These are phyloP conservation scores for Annulohypoxylon bovei DNA, from an alignment of 495 filamentous ascomycete genomes.

Conservation along the genomic window DNA sequence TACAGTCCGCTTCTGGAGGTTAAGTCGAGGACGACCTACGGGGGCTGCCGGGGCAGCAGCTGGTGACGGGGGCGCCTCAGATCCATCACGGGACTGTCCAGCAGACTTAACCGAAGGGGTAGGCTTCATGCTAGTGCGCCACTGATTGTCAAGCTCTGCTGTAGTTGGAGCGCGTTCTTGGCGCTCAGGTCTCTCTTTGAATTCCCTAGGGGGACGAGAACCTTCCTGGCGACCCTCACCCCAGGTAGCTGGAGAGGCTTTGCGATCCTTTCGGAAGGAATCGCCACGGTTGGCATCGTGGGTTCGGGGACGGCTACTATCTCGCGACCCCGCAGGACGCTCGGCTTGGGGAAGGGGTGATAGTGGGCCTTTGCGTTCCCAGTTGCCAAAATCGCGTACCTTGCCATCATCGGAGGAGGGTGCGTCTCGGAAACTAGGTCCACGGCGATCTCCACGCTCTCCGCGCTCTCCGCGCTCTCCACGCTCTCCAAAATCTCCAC, in stretches of 20 bases:
- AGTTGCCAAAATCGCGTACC: slow-evolving; percentile 86
- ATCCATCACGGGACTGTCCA: slow-evolving; percentile 59
- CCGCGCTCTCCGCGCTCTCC: slow-evolving; percentile 58
- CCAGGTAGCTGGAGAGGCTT: slow-evolving; percentile 79
- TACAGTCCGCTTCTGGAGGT: slow-evolving; percentile 88
- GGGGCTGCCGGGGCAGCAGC: slow-evolving; percentile 61
- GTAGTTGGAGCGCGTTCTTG: slow-evolving; percentile 80
- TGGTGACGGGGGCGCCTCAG: slow-evolving; percentile 77
- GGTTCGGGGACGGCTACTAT: slow-evolving; percentile 74
- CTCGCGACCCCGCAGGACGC: slow-evolving; percentile 63
- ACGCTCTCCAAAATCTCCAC: slow-evolving; percentile 58
- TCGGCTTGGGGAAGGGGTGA: slow-evolving; percentile 71
- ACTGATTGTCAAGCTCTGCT: slow-evolving; percentile 86
- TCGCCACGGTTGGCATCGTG: slow-evolving; percentile 66
- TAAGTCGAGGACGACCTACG: slow-evolving; percentile 75
- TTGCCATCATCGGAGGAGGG: slow-evolving; percentile 74
- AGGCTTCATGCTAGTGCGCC: slow-evolving; percentile 83
- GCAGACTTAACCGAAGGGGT: slow-evolving; percentile 65
- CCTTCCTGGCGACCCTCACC: slow-evolving; percentile 85
- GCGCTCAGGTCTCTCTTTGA: slow-evolving; percentile 77
- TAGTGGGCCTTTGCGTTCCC: slow-evolving; percentile 94
- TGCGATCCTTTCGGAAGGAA: slow-evolving; percentile 65
- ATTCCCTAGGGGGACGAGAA: slow-evolving; percentile 84
- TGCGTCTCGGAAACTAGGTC: slow-evolving; percentile 48
- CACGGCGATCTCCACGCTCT: slow-evolving; percentile 56